Conservation (phyloP, 306 rosid species). For the Elaeagnus macrophylla region DNA sequence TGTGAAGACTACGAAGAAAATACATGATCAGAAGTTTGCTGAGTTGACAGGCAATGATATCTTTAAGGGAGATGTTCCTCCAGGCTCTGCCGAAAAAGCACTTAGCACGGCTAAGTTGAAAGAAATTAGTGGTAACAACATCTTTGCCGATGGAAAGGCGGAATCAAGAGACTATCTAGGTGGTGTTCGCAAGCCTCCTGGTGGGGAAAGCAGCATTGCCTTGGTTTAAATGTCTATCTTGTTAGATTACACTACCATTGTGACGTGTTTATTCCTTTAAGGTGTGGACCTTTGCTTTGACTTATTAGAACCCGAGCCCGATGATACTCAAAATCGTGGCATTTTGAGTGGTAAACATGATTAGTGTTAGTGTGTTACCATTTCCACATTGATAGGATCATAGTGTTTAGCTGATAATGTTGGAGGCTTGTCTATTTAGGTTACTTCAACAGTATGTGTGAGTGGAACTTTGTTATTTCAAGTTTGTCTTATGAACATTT, state of each 20-base stretch:
- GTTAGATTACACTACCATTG: background rate
- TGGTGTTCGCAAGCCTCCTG: conserved; percentile 87
- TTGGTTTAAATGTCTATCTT: conserved; percentile 40
- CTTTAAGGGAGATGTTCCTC: conserved; percentile 63
- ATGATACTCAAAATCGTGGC: conserved; percentile 9
- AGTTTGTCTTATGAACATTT: conserved; percentile 4
- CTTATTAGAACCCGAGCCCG: conserved; percentile 2
- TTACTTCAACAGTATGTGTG: conserved; percentile 1
- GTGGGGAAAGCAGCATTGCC: conserved; percentile 88
- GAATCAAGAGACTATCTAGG: conserved; percentile 58
- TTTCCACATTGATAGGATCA: background rate
- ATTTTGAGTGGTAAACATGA: conserved; percentile 6
- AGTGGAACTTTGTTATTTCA: conserved; percentile 1
- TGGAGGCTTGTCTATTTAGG: conserved; percentile 12
- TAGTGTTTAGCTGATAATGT: conserved; percentile 9
- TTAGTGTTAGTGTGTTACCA: background rate
- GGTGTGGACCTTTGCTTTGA: conserved; percentile 4
- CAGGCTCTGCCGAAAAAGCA: conserved; percentile 72
- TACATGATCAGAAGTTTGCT: conserved; percentile 78
- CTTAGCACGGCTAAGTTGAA: conserved; percentile 78
- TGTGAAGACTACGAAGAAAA: conserved; percentile 58
- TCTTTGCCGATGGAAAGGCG: conserved; percentile 75
- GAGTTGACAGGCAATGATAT: conserved; percentile 81
- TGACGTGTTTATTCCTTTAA: background rate
- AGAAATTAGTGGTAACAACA: conserved; percentile 88